Evolutionary conservation across 2,329 filamentous ascomycete species (phyloP), one percentile per base, ranked within the genome.

Genomic region (Colletotrichum karsti): DNA sequence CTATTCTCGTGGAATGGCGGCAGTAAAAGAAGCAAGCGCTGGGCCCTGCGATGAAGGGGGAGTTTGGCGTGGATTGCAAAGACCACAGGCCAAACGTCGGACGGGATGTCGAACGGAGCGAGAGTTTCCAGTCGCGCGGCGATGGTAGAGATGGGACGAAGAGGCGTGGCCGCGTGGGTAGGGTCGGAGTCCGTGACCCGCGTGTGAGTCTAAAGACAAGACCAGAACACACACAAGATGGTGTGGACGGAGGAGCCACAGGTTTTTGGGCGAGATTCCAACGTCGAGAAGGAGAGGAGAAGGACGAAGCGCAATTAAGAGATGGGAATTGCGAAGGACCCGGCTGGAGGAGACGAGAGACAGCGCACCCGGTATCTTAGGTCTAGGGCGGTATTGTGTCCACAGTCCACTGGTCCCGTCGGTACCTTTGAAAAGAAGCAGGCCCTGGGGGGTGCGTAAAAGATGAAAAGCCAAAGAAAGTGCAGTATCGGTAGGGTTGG

Each of bases 111-210:
- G 28, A 57, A 53, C 35, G 51, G 42, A 67, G 37, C 33, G 42
- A 53, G 42, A 53, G 59, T 63, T 57, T 63, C 51, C 58, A 56
- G 42, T 63, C 51, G 58, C 48, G 59, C 51, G 59, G 37, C 39
- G 59, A 22, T 22, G 30, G 56, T 15, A 54, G 28, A 67, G 64
- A 67, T 67, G 26, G 42, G 64, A 67, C 37, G 64, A 64, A 53
- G 53, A 53, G 53, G 39, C 46, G 53, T 54, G 58, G 63, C 51
- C 18, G 63, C 48, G 63, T 50, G 56, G 55, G 44, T 59, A 64
- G 30, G 46, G 30, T 64, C 37, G 59, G 20, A 55, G 64, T 63
- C 53, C 60, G 64, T 62, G 64, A 33, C 46, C 44, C 24, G 57
- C 44, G 57, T 44, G 22, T 22, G 35, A 41, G 44, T 41, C 46